phyloP scores from a whole-genome alignment of 352 stramenopile genomes.

The Globisporangium rhizosaccharum region DNA sequence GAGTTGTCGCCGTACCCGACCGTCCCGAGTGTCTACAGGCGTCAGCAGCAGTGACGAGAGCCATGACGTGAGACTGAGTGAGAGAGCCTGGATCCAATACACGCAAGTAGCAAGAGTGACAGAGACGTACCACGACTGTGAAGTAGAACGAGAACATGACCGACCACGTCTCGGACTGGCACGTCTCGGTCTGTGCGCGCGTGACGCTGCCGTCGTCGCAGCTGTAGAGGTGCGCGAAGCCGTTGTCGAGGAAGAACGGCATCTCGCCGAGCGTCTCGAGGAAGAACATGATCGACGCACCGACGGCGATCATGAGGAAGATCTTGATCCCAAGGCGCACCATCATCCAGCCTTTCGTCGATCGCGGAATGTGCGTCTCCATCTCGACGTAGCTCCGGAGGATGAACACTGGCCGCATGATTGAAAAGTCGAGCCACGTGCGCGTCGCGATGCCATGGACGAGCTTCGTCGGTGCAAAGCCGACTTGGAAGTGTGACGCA shows the following conservation, averaged over 20 bases:
- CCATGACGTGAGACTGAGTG: background rate
- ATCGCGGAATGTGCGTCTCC: slow-evolving; percentile 64
- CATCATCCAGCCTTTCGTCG: slow-evolving; percentile 81
- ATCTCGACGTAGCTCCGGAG: slow-evolving; percentile 81
- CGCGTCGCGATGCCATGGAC: slow-evolving; percentile 49
- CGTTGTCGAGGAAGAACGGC: slow-evolving; percentile 68
- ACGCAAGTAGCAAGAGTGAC: background rate
- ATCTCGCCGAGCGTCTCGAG: slow-evolving; percentile 85
- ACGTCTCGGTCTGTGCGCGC: slow-evolving; percentile 33
- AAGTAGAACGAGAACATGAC: slow-evolving; percentile 90
- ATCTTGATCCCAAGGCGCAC: slow-evolving; percentile 69
- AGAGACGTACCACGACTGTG: slow-evolving; percentile 67
- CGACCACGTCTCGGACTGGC: slow-evolving; percentile 67
- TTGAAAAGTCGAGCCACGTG: slow-evolving; percentile 82
- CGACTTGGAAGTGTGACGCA: slow-evolving; percentile 69
- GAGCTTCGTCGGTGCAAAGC: slow-evolving; percentile 59
- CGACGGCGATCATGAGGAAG: slow-evolving; percentile 80
- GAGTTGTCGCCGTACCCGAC: slow-evolving; percentile 86
- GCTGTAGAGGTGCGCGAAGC: slow-evolving; percentile 78
- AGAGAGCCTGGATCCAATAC: background rate
- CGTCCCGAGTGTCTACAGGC: slow-evolving; percentile 67
- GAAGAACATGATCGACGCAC: slow-evolving; percentile 80
- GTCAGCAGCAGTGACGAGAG: background rate
- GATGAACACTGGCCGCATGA: slow-evolving; percentile 82
- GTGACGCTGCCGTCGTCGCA: slow-evolving; percentile 62